phyloP scores from a whole-genome alignment of 176 grass and related monocot genomes.

The Tillandsia leiboldiana region DNA sequence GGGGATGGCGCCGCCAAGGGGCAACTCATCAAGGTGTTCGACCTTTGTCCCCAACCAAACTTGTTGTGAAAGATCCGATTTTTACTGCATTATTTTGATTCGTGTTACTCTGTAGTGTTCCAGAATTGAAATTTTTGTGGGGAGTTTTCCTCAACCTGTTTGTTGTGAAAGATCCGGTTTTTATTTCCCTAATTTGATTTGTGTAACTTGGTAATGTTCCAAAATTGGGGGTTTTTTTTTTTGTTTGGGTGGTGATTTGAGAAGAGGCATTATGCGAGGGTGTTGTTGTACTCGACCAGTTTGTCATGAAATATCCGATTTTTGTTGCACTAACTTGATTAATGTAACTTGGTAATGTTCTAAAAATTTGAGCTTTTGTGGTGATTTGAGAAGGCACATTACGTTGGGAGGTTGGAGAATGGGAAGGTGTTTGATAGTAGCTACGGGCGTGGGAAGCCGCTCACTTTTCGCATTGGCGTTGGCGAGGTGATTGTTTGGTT shows the following conservation, averaged over 20 bases:
- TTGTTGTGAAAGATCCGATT: no score
- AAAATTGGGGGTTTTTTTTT: background rate
- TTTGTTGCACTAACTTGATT: background rate
- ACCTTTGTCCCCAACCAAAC: background rate
- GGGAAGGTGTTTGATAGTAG: conserved; percentile 94
- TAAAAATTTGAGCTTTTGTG: background rate
- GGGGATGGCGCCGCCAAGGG: conserved; percentile 45
- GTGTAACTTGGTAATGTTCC: no score
- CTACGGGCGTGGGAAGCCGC: conserved; percentile 62
- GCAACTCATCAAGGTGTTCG: conserved; percentile 62
- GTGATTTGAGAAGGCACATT: conserved; percentile 51
- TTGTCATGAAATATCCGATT: no score
- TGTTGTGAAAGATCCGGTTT: no score
- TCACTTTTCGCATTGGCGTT: conserved; percentile 65
- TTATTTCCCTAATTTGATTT: no score
- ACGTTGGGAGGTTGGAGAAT: conserved; percentile 76
- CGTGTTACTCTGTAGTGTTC: no score
- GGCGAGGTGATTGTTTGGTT: conserved; percentile 46
- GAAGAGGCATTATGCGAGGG: background rate
- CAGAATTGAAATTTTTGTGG: background rate
- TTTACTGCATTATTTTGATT: no score
- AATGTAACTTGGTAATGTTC: background rate
- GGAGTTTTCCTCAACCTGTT: no score
- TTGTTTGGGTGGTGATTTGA: no score
- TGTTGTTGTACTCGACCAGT: no score